These are phyloP conservation scores for Pythium guiyangense DNA, from an alignment of 352 stramenopile genomes.

Conservation along the genomic window DNA sequence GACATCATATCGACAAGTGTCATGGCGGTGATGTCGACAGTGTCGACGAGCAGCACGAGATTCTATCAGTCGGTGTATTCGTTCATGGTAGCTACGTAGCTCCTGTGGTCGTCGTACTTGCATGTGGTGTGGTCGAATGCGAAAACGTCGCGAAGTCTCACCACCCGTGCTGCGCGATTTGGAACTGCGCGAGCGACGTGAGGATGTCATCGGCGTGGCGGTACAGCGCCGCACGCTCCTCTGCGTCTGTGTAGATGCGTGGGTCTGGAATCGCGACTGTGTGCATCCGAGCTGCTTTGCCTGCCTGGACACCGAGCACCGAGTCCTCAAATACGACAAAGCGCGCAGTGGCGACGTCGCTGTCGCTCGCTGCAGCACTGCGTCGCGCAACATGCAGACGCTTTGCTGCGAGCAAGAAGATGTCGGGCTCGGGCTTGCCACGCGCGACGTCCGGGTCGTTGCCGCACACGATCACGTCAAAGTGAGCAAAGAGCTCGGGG, in stretches of 20 bases:
- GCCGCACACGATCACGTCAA: conserved; percentile 70
- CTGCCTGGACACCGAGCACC: conserved; percentile 55
- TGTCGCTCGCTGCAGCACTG: conserved; percentile 1
- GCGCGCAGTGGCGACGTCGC: conserved; percentile 4
- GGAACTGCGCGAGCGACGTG: conserved; percentile 53
- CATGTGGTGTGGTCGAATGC: no score
- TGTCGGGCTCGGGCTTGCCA: conserved; percentile 80
- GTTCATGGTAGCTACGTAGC: no score
- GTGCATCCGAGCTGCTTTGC: conserved; percentile 61
- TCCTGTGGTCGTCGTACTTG: no score
- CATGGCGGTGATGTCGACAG: no score
- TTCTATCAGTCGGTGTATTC: no score
- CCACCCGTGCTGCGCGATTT: conserved; percentile 51
- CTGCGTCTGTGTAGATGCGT: conserved; percentile 49
- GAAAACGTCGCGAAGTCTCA: no score
- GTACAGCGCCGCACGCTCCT: conserved; percentile 42
- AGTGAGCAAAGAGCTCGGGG: conserved; percentile 70
- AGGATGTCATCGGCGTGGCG: conserved; percentile 58
- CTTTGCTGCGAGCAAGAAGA: conserved; percentile 65
- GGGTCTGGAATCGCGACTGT: conserved; percentile 67
- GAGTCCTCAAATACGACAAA: conserved; percentile 83
- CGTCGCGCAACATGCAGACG: conserved; percentile 40
- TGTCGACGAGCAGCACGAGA: no score
- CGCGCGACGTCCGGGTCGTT: conserved; percentile 60
- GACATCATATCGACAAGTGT: no score